Percentiles rank a stretch among this genome's conserved stretches.
Conservation (phyloP, 352 stramenopile genomes). For the Phytophthora tubulina region DNA sequence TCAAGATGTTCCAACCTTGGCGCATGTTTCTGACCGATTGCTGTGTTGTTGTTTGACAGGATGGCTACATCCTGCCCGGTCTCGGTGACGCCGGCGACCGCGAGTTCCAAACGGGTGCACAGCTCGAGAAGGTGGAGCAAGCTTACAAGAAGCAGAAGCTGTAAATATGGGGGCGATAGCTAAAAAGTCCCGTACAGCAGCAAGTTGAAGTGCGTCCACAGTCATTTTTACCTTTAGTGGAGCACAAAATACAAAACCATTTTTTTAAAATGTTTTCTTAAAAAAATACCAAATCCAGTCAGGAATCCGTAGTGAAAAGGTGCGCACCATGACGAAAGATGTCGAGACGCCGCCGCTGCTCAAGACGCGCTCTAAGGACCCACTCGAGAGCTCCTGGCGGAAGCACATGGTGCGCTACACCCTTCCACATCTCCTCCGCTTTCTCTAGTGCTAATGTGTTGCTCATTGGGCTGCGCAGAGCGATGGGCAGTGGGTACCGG, state of each 20-base stretch:
- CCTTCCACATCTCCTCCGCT: background rate
- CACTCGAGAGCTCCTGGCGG: slow-evolving; percentile 88
- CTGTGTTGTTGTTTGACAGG: slow-evolving; percentile 44
- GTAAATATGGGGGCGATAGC: slow-evolving; percentile 24
- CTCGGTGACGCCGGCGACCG: slow-evolving; percentile 87
- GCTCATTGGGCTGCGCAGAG: slow-evolving; percentile 44
- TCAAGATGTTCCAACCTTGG: slow-evolving; percentile 25
- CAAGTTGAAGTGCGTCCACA: slow-evolving; percentile 19
- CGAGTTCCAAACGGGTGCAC: slow-evolving; percentile 80
- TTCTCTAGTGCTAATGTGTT: slow-evolving; percentile 10
- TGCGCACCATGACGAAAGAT: slow-evolving; percentile 30
- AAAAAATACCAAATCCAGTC: background rate
- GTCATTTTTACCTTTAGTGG: slow-evolving; percentile 4
- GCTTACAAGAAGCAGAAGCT: slow-evolving; percentile 71
- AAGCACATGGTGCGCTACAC: slow-evolving; percentile 74
- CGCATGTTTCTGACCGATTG: slow-evolving; percentile 37
- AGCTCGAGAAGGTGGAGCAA: slow-evolving; percentile 49
- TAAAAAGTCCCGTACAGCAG: background rate
- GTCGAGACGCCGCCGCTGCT: slow-evolving; percentile 59
- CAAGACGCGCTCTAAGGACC: slow-evolving; percentile 83
- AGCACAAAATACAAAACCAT: slow-evolving; percentile 1
- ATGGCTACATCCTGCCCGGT: slow-evolving; percentile 85
- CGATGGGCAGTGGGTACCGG: slow-evolving; percentile 87
- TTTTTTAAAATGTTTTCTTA: background rate
- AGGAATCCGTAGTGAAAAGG: slow-evolving; percentile 29